Evolutionary conservation across 129 eudicot genomes (phyloP), one percentile per base, ranked within the genome.

Genomic region (Flaveria bidentis): DNA sequence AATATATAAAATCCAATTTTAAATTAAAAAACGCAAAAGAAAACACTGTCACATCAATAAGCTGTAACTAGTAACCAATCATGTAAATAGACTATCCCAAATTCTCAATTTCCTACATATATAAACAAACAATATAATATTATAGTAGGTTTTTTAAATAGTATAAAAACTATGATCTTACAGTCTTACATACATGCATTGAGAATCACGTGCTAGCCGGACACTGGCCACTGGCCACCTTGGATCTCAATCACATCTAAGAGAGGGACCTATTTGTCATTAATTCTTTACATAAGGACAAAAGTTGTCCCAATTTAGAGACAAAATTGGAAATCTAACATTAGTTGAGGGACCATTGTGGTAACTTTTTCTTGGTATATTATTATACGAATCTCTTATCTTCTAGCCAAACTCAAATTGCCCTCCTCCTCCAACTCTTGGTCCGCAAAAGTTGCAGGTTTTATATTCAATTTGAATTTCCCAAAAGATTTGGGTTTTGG

Each of bases 301-400:
- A 69, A 68, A 78, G 5, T 26, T 17, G 39, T 10, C 10, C 57
- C 1, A 8, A 5, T 46, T 7, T 15, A 26, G 47, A 6, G 64
- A 39, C 20, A 2, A 58, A 11, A 5, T 20, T 33, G 20, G 10
- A 22, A 6, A 78, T 36, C 1, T 39, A 28, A 12, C 23, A 25
- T 30, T 51, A 47, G 10, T 14, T 71, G 5, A 78, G 8, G 82
- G 77, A 71, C 72, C 52, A 71, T 33, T 78, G 2, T 47, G 5
- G 77, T 60, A 71, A 46, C 2, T 61, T 71, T 6, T 26, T 33
- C 9, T 18, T 18, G 6, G 2, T 71, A 47, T 78, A 61, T 71
- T 13, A 61, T 61, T 70, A 4, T 9, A 45, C 50, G 39, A 28
- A 3, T 49, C 16, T 69, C 3, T 50, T 15, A 17, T 2, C 20